Conservation (phyloP, 805 yeast genomes). For the Starmera pachycereana region DNA sequence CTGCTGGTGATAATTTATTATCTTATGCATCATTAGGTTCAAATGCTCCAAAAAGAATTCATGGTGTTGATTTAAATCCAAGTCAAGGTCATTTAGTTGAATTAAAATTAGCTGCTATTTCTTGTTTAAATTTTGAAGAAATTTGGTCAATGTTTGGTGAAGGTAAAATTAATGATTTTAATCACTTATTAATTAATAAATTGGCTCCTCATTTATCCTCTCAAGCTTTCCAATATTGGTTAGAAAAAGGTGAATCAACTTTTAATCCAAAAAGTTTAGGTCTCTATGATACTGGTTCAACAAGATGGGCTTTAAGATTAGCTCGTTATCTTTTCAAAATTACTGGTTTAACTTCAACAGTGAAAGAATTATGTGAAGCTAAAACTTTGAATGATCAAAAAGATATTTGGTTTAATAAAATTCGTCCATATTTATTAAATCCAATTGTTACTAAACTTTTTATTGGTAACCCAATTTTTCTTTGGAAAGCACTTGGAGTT, state of each 20-base stretch:
- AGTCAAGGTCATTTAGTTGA: constrained; percentile 74
- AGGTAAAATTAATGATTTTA: constrained; percentile 50
- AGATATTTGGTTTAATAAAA: constrained; percentile 48
- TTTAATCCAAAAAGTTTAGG: constrained; percentile 50
- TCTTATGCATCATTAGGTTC: constrained; percentile 58
- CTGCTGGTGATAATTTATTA: constrained; percentile 78
- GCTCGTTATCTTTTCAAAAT: constrained; percentile 49
- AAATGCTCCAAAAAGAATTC: constrained; percentile 65
- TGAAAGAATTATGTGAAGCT: constrained; percentile 46
- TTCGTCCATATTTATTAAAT: constrained; percentile 63
- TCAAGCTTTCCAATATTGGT: constrained; percentile 76
- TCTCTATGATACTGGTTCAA: constrained; percentile 71
- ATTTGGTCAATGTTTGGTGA: constrained; percentile 72
- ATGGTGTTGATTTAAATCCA: constrained; percentile 81
- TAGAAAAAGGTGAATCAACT: constrained; percentile 46
- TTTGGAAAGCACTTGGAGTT: constrained; percentile 88
- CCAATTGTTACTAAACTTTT: constrained; percentile 56
- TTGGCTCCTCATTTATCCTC: constrained; percentile 68
- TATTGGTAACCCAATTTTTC: constrained; percentile 74
- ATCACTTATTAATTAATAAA: constrained; percentile 39
- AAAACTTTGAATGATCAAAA: constrained; percentile 52
- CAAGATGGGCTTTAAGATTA: constrained; percentile 76
- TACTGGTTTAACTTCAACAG: constrained; percentile 40
- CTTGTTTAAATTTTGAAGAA: constrained; percentile 44
- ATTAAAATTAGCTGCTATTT: constrained; percentile 63